phyloP scores from a whole-genome alignment of 768 basidiomycete species.

The Lentinula sp. region DNA sequence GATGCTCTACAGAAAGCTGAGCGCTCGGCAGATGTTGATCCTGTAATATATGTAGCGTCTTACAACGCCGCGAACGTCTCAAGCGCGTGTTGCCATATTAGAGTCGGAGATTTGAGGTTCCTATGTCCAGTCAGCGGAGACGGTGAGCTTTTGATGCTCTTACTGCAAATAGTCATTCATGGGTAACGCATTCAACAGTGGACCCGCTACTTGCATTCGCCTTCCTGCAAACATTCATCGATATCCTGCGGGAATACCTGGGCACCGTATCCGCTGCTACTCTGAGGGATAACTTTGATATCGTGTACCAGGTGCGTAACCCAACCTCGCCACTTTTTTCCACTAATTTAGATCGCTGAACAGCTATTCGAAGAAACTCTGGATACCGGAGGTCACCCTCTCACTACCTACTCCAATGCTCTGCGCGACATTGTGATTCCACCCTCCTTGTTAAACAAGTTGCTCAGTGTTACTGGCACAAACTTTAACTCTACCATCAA shows the following conservation, averaged over 20 bases:
- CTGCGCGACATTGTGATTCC: conserved; percentile 92
- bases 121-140: conserved; percentile 81
- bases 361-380: conserved; percentile 94
- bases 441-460: conserved; percentile 77
- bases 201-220: conserved; percentile 75
- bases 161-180: background rate
- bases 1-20: conserved; percentile 24
- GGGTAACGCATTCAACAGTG: background rate
- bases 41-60: conserved; percentile 62
- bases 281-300: conserved; percentile 89
- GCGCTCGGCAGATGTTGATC: conserved; percentile 55
- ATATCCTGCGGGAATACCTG: conserved; percentile 82
- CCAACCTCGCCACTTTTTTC: background rate
- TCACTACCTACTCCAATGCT: conserved; percentile 86
- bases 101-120: conserved; percentile 68
- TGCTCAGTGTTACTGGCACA: conserved; percentile 47
- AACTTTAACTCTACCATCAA: conserved; percentile 41
- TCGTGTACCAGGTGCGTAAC: conserved; percentile 81
- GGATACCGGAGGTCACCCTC: conserved; percentile 85
- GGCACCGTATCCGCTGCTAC: conserved; percentile 75
- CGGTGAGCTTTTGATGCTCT: conserved; percentile 45
- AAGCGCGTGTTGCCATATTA: conserved; percentile 82
- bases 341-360: conserved; percentile 6
- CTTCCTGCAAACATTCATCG: conserved; percentile 80
- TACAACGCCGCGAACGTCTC: conserved; percentile 38